A percentile compares a stretch with the other conserved stretches of the same genome.
Conservation (phyloP, 106 monocot species). For the Phalaenopsis aphrodite region DNA sequence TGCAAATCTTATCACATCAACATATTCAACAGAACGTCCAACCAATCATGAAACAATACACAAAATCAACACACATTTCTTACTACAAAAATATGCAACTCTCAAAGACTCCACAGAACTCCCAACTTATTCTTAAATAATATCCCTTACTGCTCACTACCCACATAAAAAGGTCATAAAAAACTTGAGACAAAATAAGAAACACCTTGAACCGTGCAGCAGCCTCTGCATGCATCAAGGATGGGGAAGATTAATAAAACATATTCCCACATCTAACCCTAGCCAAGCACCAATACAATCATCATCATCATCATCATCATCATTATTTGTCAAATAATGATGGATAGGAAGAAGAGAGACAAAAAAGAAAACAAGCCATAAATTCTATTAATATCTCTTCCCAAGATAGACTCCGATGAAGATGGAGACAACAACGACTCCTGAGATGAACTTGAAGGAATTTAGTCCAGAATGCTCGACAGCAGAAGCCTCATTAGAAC, state of each 20-base stretch:
- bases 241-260: background rate
- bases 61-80: background rate
- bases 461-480: conserved; percentile 33
- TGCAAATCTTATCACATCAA: background rate
- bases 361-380: background rate
- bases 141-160: background rate
- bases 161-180: background rate
- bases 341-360: background rate
- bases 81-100: background rate
- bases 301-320: conserved; percentile 3
- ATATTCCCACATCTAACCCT: conserved; percentile 5
- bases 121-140: background rate
- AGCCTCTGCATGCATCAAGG: conserved; percentile 1
- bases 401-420: conserved; percentile 67
- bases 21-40: background rate
- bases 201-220: background rate
- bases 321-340: background rate
- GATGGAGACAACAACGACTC: conserved; percentile 64
- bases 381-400: conserved; percentile 50
- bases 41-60: background rate
- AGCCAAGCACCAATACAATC: background rate
- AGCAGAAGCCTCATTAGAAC: background rate
- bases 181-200: background rate
- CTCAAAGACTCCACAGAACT: background rate
- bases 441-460: conserved; percentile 62